Evolutionary conservation across 805 yeast genomes (phyloP).

Genomic region (Starmerella kuoi): DNA sequence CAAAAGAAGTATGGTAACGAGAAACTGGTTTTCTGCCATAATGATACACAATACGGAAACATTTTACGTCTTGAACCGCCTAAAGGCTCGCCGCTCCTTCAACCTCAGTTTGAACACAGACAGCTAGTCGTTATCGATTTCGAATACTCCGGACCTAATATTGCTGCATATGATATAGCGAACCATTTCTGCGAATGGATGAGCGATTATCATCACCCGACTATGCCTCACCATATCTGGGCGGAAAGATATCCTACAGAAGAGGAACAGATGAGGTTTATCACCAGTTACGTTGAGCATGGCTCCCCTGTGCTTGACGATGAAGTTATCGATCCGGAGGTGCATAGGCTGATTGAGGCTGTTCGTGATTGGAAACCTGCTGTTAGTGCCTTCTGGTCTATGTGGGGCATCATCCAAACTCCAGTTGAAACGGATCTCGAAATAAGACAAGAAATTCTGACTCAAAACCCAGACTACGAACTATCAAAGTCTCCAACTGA

Average conservation of each 20-base stretch:
- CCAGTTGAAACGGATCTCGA: conserved; percentile 38
- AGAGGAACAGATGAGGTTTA: conserved; percentile 55
- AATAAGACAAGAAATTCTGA: conserved; percentile 31
- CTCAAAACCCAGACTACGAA: conserved; percentile 32
- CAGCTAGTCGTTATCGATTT: conserved; percentile 88
- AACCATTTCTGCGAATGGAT: conserved; percentile 97
- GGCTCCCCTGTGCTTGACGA: conserved; percentile 28
- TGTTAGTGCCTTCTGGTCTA: conserved; percentile 66
- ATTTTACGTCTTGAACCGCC: conserved; percentile 48
- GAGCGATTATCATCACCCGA: conserved; percentile 71
- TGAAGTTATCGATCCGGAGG: conserved; percentile 33
- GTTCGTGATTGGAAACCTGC: conserved; percentile 68
- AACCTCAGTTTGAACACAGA: conserved; percentile 43
- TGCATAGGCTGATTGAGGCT: conserved; percentile 49
- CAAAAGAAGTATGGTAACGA: conserved; percentile 35
- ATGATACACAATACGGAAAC: conserved; percentile 95
- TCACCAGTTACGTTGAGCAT: conserved; percentile 64
- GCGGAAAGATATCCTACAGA: conserved; percentile 50
- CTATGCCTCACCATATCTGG: conserved; percentile 43
- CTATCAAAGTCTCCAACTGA: conserved; percentile 18
- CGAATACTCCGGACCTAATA: conserved; percentile 86
- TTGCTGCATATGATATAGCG: conserved; percentile 79
- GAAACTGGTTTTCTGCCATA: conserved; percentile 73
- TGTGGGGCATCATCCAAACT: conserved; percentile 86
- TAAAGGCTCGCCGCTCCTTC: conserved; percentile 40